A percentile compares a stretch with the other conserved stretches of the same genome.
Evolutionary conservation across 1,284 basidiomycete genomes (phyloP).

Genomic region (Cutaneotrichosporon dermatis): DNA sequence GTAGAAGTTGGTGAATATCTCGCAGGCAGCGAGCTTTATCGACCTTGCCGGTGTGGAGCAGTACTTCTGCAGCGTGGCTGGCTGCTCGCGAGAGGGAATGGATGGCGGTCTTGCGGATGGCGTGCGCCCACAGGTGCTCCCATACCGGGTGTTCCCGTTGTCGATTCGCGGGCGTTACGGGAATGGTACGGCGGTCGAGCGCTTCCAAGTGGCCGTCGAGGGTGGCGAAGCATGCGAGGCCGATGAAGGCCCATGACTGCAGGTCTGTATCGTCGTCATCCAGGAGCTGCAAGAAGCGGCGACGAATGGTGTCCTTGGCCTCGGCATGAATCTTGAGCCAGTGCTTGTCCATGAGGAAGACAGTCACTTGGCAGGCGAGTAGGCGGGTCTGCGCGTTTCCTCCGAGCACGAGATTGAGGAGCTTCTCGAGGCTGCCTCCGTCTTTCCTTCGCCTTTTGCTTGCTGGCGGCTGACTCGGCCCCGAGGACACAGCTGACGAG

Average conservation of each 20-base stretch:
- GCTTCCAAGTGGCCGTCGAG: background rate
- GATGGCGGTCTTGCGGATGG: slow-evolving; percentile 65
- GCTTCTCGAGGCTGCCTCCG: slow-evolving; percentile 54
- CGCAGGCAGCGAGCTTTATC: slow-evolving; percentile 57
- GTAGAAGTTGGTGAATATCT: slow-evolving; percentile 70
- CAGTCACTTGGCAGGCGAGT: slow-evolving; percentile 68
- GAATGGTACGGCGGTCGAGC: slow-evolving; percentile 4
- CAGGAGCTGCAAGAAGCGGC: slow-evolving; percentile 59
- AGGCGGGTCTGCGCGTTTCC: slow-evolving; percentile 39
- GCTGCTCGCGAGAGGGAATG: slow-evolving; percentile 69
- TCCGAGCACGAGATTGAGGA: slow-evolving; percentile 56
- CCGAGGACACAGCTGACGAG: background rate
- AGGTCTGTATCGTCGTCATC: slow-evolving; percentile 60
- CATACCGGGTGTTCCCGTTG: slow-evolving; percentile 51
- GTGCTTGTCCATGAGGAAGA: slow-evolving; percentile 77
- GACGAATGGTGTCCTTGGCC: slow-evolving; percentile 58
- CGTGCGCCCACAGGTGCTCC: slow-evolving; percentile 75
- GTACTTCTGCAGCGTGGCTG: slow-evolving; percentile 65
- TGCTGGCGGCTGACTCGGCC: background rate
- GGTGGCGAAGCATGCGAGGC: slow-evolving; percentile 57
- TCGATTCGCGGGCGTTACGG: slow-evolving; percentile 18
- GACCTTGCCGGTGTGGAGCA: slow-evolving; percentile 53
- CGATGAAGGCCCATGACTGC: slow-evolving; percentile 78
- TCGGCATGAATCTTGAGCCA: slow-evolving; percentile 60
- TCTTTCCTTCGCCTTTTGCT: slow-evolving; percentile 53